Evolutionary conservation across 257 asterid species (phyloP).

Genomic region (Marsdenia floribunda): DNA sequence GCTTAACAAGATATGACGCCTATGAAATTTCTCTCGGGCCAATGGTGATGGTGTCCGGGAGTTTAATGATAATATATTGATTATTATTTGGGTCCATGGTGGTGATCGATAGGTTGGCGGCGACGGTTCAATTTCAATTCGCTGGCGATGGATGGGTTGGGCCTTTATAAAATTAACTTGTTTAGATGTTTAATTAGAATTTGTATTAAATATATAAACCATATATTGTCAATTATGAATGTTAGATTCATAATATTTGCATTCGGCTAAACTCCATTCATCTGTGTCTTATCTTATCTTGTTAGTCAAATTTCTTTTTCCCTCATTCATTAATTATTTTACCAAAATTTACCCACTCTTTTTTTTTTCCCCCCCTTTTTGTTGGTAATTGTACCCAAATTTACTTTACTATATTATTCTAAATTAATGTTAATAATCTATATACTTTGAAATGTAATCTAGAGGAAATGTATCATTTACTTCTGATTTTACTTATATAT

Average conservation of each 20-base stretch:
- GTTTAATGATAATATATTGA: neutral
- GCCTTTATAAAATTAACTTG: neutral
- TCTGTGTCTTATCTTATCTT: too few species aligned
- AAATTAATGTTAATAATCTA: too few species aligned
- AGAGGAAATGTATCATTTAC: too few species aligned
- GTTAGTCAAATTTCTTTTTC: neutral
- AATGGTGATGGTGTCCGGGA: neutral
- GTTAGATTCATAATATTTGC: neutral
- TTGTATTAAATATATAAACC: neutral
- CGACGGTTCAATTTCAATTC: neutral
- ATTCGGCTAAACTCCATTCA: neutral
- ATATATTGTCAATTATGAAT: neutral
- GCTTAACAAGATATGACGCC: constrained; percentile 47
- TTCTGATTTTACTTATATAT: too few species aligned
- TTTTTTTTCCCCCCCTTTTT: too few species aligned
- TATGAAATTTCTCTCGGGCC: neutral
- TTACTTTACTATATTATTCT: too few species aligned
- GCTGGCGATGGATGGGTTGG: too few species aligned
- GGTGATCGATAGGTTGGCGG: neutral
- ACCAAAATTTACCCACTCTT: too few species aligned
- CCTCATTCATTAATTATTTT: neutral
- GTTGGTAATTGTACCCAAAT: too few species aligned
- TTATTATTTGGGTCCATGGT: neutral
- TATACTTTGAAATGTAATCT: too few species aligned
- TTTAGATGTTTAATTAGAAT: neutral